Evolutionary conservation across 371 early-diverging fungal genomes (phyloP), one percentile per base, ranked within the genome.

Genomic region (Syncephalastrum monosporum): DNA sequence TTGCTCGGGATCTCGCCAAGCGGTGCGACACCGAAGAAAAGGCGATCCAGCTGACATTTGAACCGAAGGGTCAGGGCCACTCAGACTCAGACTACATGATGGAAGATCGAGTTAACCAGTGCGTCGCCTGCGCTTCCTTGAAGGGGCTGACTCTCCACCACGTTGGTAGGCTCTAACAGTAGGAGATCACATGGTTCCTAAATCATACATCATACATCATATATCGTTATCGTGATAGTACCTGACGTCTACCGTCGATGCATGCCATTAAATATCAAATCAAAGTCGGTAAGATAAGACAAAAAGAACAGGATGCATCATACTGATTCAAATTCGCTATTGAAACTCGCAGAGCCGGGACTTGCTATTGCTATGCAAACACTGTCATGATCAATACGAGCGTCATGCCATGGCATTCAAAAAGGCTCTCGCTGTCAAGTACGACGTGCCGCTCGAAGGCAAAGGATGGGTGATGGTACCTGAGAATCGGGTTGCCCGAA

Each of bases 191-290:
- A 7, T 47, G 47, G 47, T 47, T 47, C 47, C 38, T 33, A 33
- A 33, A 10, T 33, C 10, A 33, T 33, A 33, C 10, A 10, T 33
- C 10, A 33, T 33, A 33, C 10, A 33, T 33, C 10, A 33, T 33
- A 33, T 33, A 33, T 33, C 38, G 38, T 21, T 13, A 13, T 29
- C 15, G 14, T 51, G 29, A 24, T 55, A 73, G 79, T 84, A n/a
- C 85, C 85, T 27, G 72, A 79, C 51, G 79, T 82, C 63, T 84
- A 84, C 55, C 68, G 85, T 15, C 81, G 73, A 16, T 71, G 71
- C 66, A 82, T 84, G 78, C 73, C 76, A 14, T 61, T 80, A 8
- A 47, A 50, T 0, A 68, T 82, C 54, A 84, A 84, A 41, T 82
- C 85, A 3, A 82, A 76, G 43, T 82, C 84, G 51, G 82, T 82